Conservation (phyloP, 257 asterid genomes). For the Solanum clarkiae region DNA sequence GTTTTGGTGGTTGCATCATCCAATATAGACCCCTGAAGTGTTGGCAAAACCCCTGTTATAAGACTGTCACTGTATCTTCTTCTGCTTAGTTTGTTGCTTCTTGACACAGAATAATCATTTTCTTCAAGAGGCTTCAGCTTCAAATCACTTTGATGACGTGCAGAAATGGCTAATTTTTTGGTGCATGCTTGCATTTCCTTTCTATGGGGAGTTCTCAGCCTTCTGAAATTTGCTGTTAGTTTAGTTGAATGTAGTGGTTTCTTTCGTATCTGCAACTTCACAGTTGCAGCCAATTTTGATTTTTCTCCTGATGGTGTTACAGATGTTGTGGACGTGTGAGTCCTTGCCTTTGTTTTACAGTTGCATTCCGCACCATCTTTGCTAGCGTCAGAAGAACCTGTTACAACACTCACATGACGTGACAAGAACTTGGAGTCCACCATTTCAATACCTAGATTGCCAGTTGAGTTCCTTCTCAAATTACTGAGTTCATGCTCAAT, state of each 20-base stretch:
- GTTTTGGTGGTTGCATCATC: neutral
- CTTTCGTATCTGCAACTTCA: neutral
- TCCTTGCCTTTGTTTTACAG: neutral
- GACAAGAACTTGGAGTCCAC: neutral
- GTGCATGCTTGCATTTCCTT: neutral
- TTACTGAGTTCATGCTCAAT: neutral
- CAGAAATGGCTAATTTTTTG: neutral
- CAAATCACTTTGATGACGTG: neutral
- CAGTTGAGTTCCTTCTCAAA: slow-evolving; percentile 12
- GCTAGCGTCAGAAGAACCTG: slow-evolving; percentile 10
- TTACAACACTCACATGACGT: slow-evolving; percentile 10
- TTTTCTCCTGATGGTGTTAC: neutral
- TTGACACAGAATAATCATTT: neutral
- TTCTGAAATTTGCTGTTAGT: neutral
- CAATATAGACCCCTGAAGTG: neutral
- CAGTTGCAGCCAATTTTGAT: neutral
- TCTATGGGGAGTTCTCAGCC: neutral
- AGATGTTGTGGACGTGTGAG: neutral
- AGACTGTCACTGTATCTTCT: neutral
- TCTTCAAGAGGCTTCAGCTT: neutral
- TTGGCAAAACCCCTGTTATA: neutral
- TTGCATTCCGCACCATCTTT: neutral
- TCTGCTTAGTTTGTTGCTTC: neutral
- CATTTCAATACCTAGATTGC: neutral
- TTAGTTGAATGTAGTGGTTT: neutral